Evolutionary conservation across 768 basidiomycete genomes (phyloP), one percentile per base, ranked within the genome.

Genomic region (Lactarius sanguifluus): DNA sequence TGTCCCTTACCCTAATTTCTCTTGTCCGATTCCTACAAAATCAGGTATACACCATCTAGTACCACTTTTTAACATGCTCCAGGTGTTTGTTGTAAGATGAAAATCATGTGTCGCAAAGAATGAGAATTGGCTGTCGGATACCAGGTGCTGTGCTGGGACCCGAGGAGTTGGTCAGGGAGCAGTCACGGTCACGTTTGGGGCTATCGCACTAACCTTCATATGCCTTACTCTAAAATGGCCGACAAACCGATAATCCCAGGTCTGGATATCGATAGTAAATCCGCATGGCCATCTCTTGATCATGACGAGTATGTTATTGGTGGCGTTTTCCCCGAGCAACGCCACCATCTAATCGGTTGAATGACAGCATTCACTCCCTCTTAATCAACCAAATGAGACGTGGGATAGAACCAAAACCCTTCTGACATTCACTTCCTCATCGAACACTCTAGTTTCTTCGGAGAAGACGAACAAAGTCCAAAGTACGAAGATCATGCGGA

Each of bases 341-440:
- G 36, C 40, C 50, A 55, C 41, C 41, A 15, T 52, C 50, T 52
- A 20, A 59, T 13, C n/a, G 23, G 23, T 34, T 47, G 5, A 23
- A 52, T 32, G n/a, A 3, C 13, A 67, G 66, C 58, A 28, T 59
- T 56, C 54, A 60, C 2, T 52, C 62, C 25, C 43, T 67, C 34
- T 8, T 67, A 18, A n/a, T 30, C 18, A 55, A 59, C 18, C 58
- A 67, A 56, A 64, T 67, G 58, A 64, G 43, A 38, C 13, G 66
- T 67, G 58, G 56, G 62, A 63, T 40, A 45, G 12, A 38, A 16
- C 62, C 38, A 23, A 3, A 2, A 32, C 56, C 18, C n/a, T 25
- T 16, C 9, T 16, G 34, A 28, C 25, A 12, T 28, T 56, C 20
- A 38, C 6, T 5, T 3, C 23, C 36, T 23, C 52, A 23, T 47